Base-by-base conservation (phyloP, 176 grass and related monocot genomes). In the Eleusine coracana region DNA sequence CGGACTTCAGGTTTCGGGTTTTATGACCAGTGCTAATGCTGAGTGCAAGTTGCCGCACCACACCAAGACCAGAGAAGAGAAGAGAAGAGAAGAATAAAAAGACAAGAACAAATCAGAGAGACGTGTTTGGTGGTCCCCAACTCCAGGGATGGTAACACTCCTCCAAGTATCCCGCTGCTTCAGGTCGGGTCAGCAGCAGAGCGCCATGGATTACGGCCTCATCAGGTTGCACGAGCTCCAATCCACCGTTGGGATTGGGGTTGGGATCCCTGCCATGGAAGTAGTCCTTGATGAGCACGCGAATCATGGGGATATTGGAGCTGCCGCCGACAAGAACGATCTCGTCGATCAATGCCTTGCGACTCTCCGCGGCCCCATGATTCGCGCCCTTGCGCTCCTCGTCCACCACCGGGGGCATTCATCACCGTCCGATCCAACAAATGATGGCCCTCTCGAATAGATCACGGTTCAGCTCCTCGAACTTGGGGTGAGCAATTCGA, bases 401-500 rank as follows among this genome's bases (percentile, higher is more conserved):
- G 10, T 71, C 68, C 8, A 31, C 18, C 5, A 1, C 29, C 29
- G 0, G 15, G 15, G 3, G 38, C 2, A 0, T 17, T 5, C 49
- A 34, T 75, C 72, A 56, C 29, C 17, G 0, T 37, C 62, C 10
- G 1, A 2, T 84, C 82, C 63, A 77, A 6, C 62, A 84, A 28
- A 0, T 5, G 63, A 84, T 16, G 49, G 18, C 82, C 49, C 9
- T 77, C 3, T 67, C 37, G 11, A 77, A 76, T 23, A 84, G 18
- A 65, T 84, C 73, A 3, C 13, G 49, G 64, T 68, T 84, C 11
- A 84, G 49, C 63, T 84, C 63, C 82, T 84, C 82, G 11, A 84
- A 38, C 73, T 69, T 58, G 25, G 49, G 7, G 28, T 20, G 15
- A 67, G 37, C 20, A 20, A 45, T 1, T 71, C 42, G n/a, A 71